A percentile compares a stretch with the other conserved stretches of the same genome.
Conservation (phyloP, 1,284 basidiomycete species). For the Leucoagaricus sp. region DNA sequence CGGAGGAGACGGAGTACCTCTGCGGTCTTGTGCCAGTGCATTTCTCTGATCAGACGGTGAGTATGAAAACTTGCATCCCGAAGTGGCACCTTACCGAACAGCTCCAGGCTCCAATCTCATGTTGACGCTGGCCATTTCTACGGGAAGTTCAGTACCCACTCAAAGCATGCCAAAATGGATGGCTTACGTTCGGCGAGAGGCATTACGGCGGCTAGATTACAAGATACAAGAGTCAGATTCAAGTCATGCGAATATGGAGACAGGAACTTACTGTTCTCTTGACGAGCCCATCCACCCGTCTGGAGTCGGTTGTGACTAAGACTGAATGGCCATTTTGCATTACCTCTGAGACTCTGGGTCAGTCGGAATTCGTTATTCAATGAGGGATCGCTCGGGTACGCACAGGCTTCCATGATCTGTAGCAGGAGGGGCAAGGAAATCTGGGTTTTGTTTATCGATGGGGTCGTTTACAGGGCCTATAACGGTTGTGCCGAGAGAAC, state of each 20-base stretch:
- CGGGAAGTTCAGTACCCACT: not conserved
- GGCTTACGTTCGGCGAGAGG: constrained; percentile 57
- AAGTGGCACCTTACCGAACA: constrained; percentile 47
- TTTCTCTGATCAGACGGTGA: constrained; percentile 45
- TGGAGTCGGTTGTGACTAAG: constrained; percentile 71
- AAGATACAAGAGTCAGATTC: constrained; percentile 5
- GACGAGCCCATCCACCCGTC: constrained; percentile 73
- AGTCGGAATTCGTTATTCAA: not conserved
- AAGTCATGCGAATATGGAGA: not conserved
- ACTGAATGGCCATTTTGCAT: constrained; percentile 74
- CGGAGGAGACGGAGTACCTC: constrained; percentile 44
- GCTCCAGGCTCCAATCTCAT: constrained; percentile 70
- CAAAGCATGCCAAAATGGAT: constrained; percentile 3
- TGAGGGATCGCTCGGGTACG: constrained; percentile 24
- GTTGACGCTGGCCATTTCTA: constrained; percentile 67
- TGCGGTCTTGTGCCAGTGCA: constrained; percentile 73
- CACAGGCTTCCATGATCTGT: constrained; percentile 68
- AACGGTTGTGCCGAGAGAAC: constrained; percentile 49
- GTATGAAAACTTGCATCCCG: not conserved
- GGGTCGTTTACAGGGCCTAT: constrained; percentile 57
- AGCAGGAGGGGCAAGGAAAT: constrained; percentile 62
- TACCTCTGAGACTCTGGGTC: constrained; percentile 40
- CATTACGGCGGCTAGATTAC: constrained; percentile 50
- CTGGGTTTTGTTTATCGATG: constrained; percentile 59
- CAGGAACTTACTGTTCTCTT: constrained; percentile 56